Percentiles rank a stretch among this genome's conserved stretches.
These are phyloP conservation scores for Eucalyptus globulus DNA, from an alignment of 345 rosid genomes.

Conservation along the genomic window DNA sequence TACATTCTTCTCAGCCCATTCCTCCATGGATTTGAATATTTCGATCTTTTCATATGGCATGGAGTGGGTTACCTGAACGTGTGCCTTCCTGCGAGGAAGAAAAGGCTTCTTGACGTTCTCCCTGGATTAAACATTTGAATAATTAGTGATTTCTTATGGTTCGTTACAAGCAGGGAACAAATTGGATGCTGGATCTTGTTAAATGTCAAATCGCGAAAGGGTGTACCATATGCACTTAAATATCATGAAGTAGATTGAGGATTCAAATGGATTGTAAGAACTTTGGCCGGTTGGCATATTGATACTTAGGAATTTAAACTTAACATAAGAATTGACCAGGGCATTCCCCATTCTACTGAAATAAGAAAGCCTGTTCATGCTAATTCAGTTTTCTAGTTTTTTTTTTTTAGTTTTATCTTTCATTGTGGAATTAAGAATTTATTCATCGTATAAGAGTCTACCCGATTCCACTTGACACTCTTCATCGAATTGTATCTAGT, in stretches of 20 bases:
- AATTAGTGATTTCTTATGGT: neutral
- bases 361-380: neutral
- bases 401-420: neutral
- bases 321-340: neutral
- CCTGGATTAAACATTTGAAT: slow-evolving; percentile 17
- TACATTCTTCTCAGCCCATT: slow-evolving; percentile 68
- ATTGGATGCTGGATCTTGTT: neutral
- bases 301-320: neutral
- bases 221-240: neutral
- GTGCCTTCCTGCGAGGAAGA: slow-evolving; percentile 58
- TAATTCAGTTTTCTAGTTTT: neutral
- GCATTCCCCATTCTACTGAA: neutral
- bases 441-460: neutral
- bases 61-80: slow-evolving; percentile 73
- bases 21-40: slow-evolving; percentile 74
- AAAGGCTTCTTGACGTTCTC: slow-evolving; percentile 64
- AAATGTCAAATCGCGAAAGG: neutral
- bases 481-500: neutral
- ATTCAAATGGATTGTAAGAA: neutral
- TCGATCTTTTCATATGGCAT: slow-evolving; percentile 84
- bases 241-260: neutral
- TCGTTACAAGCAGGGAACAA: neutral
- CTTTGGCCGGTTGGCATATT: neutral
- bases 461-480: neutral
- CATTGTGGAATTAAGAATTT: neutral